These are phyloP conservation scores for Gymnopus androsaceus DNA, from an alignment of 1,284 basidiomycete species.

Conservation along the genomic window DNA sequence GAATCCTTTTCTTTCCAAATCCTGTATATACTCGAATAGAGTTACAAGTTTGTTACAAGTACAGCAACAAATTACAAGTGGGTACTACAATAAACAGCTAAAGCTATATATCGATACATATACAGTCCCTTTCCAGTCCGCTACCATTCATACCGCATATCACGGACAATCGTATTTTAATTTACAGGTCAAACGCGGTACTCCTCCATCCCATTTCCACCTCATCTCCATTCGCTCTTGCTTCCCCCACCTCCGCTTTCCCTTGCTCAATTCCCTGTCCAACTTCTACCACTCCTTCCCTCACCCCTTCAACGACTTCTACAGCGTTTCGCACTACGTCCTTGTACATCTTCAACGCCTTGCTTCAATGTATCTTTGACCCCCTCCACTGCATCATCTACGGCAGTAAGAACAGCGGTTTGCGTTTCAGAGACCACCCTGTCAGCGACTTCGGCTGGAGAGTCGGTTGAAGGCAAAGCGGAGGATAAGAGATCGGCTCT, in stretches of 20 bases:
- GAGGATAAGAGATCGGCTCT: neutral
- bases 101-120: too few relatives aligned
- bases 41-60: too few relatives aligned
- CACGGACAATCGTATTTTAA: neutral
- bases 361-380: neutral
- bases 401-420: neutral
- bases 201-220: neutral
- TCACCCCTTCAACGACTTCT: neutral
- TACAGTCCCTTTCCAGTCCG: too few relatives aligned
- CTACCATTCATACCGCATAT: too few relatives aligned
- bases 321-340: neutral
- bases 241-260: constrained; percentile 17
- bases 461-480: neutral
- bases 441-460: neutral
- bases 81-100: too few relatives aligned
- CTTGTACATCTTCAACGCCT: neutral
- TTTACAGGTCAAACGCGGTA: neutral
- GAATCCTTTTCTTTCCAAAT: too few relatives aligned
- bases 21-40: too few relatives aligned
- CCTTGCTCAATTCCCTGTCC: constrained; percentile 23
- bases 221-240: constrained; percentile 8
- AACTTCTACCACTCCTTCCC: neutral
- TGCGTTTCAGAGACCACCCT: neutral
- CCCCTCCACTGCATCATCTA: neutral
- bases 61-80: too few relatives aligned